Evolutionary conservation across 139 green algal species (phyloP), one percentile per base, ranked within the genome.

Genomic region (Astrephomene gubernaculifera): DNA sequence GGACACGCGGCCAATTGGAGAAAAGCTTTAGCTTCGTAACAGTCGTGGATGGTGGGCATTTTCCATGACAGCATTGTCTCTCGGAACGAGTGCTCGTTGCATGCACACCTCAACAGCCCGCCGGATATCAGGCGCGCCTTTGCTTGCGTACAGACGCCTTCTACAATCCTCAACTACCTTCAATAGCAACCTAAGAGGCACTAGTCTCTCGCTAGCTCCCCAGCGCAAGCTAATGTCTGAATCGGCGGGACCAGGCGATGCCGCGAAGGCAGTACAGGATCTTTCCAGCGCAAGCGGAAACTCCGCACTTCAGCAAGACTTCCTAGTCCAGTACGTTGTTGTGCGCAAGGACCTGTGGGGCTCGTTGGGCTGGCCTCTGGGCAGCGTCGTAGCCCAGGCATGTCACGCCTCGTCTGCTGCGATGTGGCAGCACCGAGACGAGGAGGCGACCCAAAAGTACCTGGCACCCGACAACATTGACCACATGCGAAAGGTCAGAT

Each of bases 241-340:
- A 9, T 65, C 57, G 19, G 57, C 57, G 57, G 22, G 31, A 6
- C 29, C 57, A 9, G 57, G 6, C 19, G 19, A 27, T 35, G 22
- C 57, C 19, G 57, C 57, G 57, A 17, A 65, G 31, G 57, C 57
- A 33, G 22, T n/a, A n/a, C 22, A n/a, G n/a, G n/a, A n/a, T n/a
- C n/a, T n/a, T 57, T 57, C 49, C 49, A 57, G 49, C 49, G 49
- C 57, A 9, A 65, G 63, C 63, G 17, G 35, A 12, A 19, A 14
- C 65, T 49, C 65, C 35, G 65, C 71, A 36, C 39, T 25, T 17
- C 74, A 83, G 43, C 60, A 72, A 33, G 90, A 93, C 45, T 79
- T 86, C 4, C 39, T 98, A 0, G 82, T 98, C 27, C 97, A 99
- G 81, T 99, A 98, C 72, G 88, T 99, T 3, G 93, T 99, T n/a